These are phyloP conservation scores for Monascus purpureus DNA, from an alignment of 495 filamentous ascomycete species.

Conservation along the genomic window DNA sequence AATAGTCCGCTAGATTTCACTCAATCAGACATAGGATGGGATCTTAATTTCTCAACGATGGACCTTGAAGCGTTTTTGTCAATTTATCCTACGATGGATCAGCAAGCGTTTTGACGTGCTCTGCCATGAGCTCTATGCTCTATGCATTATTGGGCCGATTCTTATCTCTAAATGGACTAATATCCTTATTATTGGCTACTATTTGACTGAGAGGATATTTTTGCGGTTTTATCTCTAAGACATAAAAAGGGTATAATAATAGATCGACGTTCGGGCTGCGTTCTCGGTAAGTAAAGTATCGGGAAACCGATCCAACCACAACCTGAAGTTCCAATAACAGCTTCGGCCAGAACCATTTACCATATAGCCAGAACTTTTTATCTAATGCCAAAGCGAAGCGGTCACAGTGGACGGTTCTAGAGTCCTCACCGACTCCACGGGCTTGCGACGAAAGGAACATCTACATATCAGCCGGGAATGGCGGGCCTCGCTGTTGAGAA, in stretches of 20 bases:
- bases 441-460: not conserved
- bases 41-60: slow-evolving; percentile 34
- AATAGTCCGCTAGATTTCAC: slow-evolving; percentile 29
- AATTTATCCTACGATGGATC: slow-evolving; percentile 11
- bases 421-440: not conserved
- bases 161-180: too few relatives aligned
- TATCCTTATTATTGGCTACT: too few relatives aligned
- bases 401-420: too few relatives aligned
- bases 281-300: not conserved
- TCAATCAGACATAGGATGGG: slow-evolving; percentile 31
- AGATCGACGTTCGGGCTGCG: not conserved
- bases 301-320: too few relatives aligned
- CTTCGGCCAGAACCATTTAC: not conserved
- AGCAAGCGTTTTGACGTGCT: slow-evolving; percentile 1
- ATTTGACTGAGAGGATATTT: too few relatives aligned
- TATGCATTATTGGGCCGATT: not conserved
- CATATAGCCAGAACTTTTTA: too few relatives aligned
- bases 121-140: not conserved
- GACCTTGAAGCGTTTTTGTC: slow-evolving; percentile 31
- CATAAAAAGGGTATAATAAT: too few relatives aligned
- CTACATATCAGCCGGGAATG: too few relatives aligned
- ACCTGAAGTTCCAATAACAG: too few relatives aligned
- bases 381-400: too few relatives aligned
- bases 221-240: too few relatives aligned
- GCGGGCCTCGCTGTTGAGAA: too few relatives aligned